Conservation (phyloP, 2,329 filamentous ascomycete genomes). For the Talaromyces sp. region DNA sequence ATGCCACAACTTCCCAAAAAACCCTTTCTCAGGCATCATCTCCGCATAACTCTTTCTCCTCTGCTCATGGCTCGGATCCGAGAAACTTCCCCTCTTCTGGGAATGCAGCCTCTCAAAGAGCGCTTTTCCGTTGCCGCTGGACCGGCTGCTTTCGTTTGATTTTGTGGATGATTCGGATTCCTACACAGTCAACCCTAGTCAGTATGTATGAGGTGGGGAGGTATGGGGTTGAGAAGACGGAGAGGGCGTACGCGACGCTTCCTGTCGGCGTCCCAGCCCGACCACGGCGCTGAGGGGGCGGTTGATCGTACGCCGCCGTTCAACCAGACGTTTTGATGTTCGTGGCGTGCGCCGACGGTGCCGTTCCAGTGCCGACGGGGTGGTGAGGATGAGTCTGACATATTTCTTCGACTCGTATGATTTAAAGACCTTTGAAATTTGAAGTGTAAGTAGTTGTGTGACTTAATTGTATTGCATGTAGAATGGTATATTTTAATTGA, state of each 20-base stretch:
- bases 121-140: neutral
- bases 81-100: constrained; percentile 18
- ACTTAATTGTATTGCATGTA: neutral
- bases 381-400: constrained; percentile 14
- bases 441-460: neutral
- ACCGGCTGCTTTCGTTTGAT: constrained; percentile 20
- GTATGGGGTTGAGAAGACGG: neutral
- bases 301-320: constrained; percentile 32
- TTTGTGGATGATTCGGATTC: constrained; percentile 25
- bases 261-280: constrained; percentile 23
- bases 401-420: neutral
- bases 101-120: constrained; percentile 13
- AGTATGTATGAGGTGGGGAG: neutral
- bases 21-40: constrained; percentile 35
- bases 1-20: constrained; percentile 44
- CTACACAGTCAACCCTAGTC: neutral
- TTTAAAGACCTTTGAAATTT: neutral
- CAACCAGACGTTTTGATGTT: constrained; percentile 40
- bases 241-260: constrained; percentile 30
- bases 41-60: constrained; percentile 49
- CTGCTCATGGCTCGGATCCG: constrained; percentile 27
- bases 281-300: constrained; percentile 26
- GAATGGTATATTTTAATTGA: neutral
- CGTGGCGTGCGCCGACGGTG: constrained; percentile 33
- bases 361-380: constrained; percentile 39